Conservation (phyloP, 116 monocot species). For the Posidonia oceanica region DNA sequence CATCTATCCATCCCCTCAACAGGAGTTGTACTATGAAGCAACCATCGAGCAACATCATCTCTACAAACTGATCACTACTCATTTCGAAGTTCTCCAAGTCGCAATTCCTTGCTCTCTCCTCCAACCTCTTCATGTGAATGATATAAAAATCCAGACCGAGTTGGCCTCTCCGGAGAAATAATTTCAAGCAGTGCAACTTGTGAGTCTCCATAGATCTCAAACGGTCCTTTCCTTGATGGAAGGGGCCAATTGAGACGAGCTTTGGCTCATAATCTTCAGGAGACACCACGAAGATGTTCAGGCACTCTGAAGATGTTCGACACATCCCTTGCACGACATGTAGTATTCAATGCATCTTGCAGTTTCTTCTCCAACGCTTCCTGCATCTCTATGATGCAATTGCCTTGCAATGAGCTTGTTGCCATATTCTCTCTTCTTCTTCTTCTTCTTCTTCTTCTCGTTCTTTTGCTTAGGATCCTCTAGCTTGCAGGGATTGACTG, state of each 20-base stretch:
- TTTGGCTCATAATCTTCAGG: background rate
- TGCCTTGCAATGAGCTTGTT: too few species aligned
- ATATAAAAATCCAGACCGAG: background rate
- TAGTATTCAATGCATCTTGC: too few species aligned
- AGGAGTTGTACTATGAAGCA: background rate
- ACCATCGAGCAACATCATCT: conserved; percentile 1
- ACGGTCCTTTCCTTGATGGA: background rate
- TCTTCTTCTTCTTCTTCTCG: too few species aligned
- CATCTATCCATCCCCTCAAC: background rate
- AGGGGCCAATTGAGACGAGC: background rate
- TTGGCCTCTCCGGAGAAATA: background rate
- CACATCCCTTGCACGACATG: too few species aligned
- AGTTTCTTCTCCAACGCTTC: too few species aligned
- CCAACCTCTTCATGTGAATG: background rate
- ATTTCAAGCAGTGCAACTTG: background rate
- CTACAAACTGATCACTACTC: background rate
- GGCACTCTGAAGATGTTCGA: too few species aligned
- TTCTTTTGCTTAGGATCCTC: too few species aligned
- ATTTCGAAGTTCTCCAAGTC: background rate
- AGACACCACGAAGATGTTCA: too few species aligned
- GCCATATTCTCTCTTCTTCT: too few species aligned
- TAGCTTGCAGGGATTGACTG: too few species aligned
- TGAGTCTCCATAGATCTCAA: background rate
- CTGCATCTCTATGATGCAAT: too few species aligned
- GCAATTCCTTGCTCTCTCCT: background rate